phyloP scores from a whole-genome alignment of 768 basidiomycete genomes.

The Psilocybe subaeruginosa region DNA sequence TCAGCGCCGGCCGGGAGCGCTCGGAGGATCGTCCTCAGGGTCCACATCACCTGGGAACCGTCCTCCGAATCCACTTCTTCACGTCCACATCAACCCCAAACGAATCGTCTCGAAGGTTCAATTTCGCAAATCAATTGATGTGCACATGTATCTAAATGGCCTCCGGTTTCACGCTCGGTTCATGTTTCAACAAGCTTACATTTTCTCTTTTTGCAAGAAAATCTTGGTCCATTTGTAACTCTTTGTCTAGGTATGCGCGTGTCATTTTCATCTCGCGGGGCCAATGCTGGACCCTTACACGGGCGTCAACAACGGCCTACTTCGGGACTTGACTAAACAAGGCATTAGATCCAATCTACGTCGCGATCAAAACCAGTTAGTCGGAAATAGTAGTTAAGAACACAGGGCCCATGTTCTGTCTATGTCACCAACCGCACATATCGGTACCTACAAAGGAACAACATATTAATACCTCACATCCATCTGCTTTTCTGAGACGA shows the following conservation, averaged over 20 bases:
- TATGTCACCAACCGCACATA: conserved; percentile 16
- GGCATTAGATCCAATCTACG: not conserved
- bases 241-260: not conserved
- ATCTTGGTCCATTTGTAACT: not conserved
- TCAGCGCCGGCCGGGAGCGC: conserved; percentile 24
- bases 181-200: not conserved
- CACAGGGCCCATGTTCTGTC: not conserved
- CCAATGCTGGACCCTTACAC: not conserved
- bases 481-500: not conserved
- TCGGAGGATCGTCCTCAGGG: conserved; percentile 17
- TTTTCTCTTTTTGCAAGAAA: not conserved
- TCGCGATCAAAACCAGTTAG: not conserved
- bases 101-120: not conserved
- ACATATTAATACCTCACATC: conserved; percentile 1
- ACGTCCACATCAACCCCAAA: conserved; percentile 11
- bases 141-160: not conserved
- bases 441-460: conserved; percentile 6
- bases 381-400: not conserved
- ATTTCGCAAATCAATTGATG: conserved; percentile 5
- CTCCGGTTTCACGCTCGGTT: not conserved
- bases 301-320: not conserved
- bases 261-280: not conserved
- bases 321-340: not conserved
- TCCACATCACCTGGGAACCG: conserved; percentile 13
- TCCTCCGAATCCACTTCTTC: conserved; percentile 10